These are phyloP conservation scores for Xylaria polymorpha DNA, from an alignment of 2,329 filamentous ascomycete genomes.

Conservation along the genomic window DNA sequence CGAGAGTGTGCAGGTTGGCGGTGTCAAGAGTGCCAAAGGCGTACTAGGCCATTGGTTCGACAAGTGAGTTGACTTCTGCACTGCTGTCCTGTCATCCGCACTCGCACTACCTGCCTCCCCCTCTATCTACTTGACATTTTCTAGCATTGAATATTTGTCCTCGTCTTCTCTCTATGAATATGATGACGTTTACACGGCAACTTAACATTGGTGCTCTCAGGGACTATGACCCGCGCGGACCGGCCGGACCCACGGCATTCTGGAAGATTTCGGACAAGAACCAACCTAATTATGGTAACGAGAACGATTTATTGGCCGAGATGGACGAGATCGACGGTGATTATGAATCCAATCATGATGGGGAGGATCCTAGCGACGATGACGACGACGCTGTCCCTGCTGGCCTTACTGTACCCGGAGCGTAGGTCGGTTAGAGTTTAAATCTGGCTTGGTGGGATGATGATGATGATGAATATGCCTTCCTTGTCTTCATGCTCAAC, in stretches of 20 bases:
- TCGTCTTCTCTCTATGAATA: background rate
- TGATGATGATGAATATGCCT: background rate
- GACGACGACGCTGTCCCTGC: background rate
- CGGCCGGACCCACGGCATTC: slow-evolving; percentile 79
- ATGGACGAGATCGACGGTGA: slow-evolving; percentile 25
- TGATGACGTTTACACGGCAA: background rate
- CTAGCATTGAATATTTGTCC: background rate
- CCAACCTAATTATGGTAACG: background rate
- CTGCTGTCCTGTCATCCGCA: background rate
- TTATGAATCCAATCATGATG: slow-evolving; percentile 8
- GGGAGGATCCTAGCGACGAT: background rate
- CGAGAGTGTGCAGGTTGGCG: slow-evolving; percentile 80
- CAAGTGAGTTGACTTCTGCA: slow-evolving; percentile 59
- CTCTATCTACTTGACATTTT: background rate
- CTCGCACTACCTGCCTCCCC: no score
- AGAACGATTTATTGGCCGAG: slow-evolving; percentile 13
- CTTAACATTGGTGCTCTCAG: slow-evolving; percentile 49
- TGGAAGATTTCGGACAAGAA: slow-evolving; percentile 75
- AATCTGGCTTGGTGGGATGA: background rate
- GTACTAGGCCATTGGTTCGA: slow-evolving; percentile 84
- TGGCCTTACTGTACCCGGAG: background rate
- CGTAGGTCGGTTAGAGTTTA: slow-evolving; percentile 11
- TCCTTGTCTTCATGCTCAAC: background rate
- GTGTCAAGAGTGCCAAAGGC: slow-evolving; percentile 71
- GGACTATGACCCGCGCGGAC: slow-evolving; percentile 74